phyloP scores from a whole-genome alignment of 2,329 filamentous ascomycete species.

The Penicillium sp. region DNA sequence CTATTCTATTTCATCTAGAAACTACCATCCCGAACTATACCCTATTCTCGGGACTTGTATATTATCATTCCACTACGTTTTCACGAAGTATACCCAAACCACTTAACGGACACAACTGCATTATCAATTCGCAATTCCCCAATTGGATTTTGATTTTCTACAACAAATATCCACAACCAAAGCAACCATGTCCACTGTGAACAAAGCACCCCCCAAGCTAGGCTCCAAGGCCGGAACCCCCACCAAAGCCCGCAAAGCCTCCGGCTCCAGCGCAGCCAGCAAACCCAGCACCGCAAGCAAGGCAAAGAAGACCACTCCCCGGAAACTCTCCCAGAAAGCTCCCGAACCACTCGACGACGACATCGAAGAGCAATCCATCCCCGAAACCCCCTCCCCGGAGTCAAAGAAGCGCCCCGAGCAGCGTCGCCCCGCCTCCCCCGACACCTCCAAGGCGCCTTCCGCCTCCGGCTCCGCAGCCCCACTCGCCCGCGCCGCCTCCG shows the following conservation, averaged over 20 bases:
- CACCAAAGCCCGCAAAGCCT: slow-evolving; percentile 21
- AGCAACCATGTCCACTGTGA: slow-evolving; percentile 19
- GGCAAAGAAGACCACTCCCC: slow-evolving; percentile 23
- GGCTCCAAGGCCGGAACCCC: slow-evolving; percentile 23
- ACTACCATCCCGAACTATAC: slow-evolving; percentile 10
- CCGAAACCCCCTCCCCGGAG: slow-evolving; percentile 23
- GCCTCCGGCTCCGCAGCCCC: slow-evolving; percentile 27
- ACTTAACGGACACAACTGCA: not conserved
- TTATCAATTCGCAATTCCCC: not conserved
- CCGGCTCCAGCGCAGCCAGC: slow-evolving; percentile 23
- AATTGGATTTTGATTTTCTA: not conserved
- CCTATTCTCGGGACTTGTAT: not conserved
- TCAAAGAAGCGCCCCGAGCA: slow-evolving; percentile 27
- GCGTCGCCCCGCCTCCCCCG: slow-evolving; percentile 23
- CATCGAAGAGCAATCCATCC: slow-evolving; percentile 17
- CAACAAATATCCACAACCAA: not conserved
- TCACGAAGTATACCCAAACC: slow-evolving; percentile 6
- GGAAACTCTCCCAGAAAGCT: slow-evolving; percentile 25
- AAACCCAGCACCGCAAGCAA: slow-evolving; percentile 18
- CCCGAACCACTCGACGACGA: slow-evolving; percentile 22
- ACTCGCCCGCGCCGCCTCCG: slow-evolving; percentile 14
- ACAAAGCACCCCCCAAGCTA: slow-evolving; percentile 22
- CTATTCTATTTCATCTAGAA: slow-evolving; percentile 3
- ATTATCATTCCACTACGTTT: not conserved
- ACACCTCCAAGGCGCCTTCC: slow-evolving; percentile 23